A percentile compares a stretch with the other conserved stretches of the same genome.
Evolutionary conservation across 2,329 filamentous ascomycete genomes (phyloP).

Genomic region (Hortaea sp.): DNA sequence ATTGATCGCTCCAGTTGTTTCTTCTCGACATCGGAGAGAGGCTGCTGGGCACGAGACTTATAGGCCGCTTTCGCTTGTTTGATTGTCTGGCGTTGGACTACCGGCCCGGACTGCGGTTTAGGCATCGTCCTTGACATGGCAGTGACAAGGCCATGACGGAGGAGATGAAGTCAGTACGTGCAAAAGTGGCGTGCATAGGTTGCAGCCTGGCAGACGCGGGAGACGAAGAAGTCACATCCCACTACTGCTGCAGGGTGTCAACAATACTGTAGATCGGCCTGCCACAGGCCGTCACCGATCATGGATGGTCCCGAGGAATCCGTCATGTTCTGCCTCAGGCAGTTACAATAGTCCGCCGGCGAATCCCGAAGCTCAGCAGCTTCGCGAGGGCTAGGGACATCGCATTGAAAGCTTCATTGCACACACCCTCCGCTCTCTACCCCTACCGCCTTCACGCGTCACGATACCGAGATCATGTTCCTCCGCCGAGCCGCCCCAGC

Average conservation of each 20-base stretch:
- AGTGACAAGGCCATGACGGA: too few relatives aligned
- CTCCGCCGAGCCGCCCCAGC: constrained; percentile 41
- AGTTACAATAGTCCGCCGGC: neutral
- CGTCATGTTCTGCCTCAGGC: neutral
- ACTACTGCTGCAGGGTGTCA: too few relatives aligned
- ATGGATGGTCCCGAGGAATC: too few relatives aligned
- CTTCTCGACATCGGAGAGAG: constrained; percentile 22
- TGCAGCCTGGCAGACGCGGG: too few relatives aligned
- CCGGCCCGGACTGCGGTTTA: neutral
- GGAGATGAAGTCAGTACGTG: too few relatives aligned
- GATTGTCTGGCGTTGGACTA: constrained; percentile 16
- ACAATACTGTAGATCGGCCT: too few relatives aligned
- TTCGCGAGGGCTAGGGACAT: neutral
- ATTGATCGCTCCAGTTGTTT: constrained; percentile 24
- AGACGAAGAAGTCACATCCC: too few relatives aligned
- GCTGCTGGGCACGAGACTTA: constrained; percentile 22
- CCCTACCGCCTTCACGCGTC: neutral
- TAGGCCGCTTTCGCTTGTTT: constrained; percentile 28
- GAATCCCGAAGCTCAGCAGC: neutral
- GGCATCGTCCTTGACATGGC: neutral
- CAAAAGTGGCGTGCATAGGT: too few relatives aligned
- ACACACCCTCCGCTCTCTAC: neutral
- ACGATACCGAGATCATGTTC: constrained; percentile 22
- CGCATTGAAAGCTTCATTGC: neutral
- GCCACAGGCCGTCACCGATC: too few relatives aligned